A percentile compares a stretch with the other conserved stretches of the same genome.
phyloP scores from a whole-genome alignment of 257 asterid species.

The Scutellaria minor region DNA sequence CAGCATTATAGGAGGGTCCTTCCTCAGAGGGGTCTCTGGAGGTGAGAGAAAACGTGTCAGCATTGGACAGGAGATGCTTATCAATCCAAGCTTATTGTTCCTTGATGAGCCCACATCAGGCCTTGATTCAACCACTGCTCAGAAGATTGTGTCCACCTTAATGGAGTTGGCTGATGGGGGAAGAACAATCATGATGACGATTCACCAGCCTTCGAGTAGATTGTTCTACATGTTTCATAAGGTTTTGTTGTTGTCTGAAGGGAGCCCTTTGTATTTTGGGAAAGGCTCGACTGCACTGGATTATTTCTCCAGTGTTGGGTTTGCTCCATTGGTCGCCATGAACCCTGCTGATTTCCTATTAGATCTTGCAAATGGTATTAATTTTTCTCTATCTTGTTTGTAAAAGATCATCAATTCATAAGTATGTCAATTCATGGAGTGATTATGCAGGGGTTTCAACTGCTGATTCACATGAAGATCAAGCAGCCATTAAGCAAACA shows the following conservation, averaged over 20 bases:
- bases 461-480: conserved; percentile 55
- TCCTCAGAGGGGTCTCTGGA: conserved; percentile 70
- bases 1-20: conserved; percentile 55
- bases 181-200: conserved; percentile 73
- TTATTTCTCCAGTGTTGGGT: conserved; percentile 63
- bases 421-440: background rate
- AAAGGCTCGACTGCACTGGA: conserved; percentile 55
- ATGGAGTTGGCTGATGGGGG: conserved; percentile 69
- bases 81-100: conserved; percentile 71
- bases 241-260: conserved; percentile 70
- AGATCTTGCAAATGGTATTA: conserved; percentile 83
- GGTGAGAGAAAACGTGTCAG: conserved; percentile 87
- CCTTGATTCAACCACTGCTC: conserved; percentile 82
- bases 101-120: conserved; percentile 93
- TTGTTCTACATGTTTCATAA: conserved; percentile 77
- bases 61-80: conserved; percentile 87
- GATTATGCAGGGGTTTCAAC: conserved; percentile 51
- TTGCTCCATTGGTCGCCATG: conserved; percentile 64
- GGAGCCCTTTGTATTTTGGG: conserved; percentile 71
- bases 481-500: conserved; percentile 48
- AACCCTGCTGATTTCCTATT: conserved; percentile 86
- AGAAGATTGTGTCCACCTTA: conserved; percentile 64
- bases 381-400: no score
- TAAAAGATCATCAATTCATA: no score
- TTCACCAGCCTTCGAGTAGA: conserved; percentile 90